These are phyloP conservation scores for Nigrograna mackinnonii DNA, from an alignment of 2,329 filamentous ascomycete genomes.

Conservation along the genomic window DNA sequence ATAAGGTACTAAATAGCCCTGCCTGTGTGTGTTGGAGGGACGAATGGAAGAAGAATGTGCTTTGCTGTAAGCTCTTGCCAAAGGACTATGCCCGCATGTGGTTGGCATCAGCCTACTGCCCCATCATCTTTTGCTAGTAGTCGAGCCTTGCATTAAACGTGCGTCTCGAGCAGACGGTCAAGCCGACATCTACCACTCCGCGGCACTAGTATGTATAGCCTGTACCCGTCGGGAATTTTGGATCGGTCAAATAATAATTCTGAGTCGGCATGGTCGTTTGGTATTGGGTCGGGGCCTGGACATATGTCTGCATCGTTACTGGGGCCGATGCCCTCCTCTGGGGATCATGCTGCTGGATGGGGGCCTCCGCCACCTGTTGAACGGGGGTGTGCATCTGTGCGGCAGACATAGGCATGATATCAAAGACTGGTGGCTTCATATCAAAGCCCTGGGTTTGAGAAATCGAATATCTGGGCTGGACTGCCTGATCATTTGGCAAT, in stretches of 20 bases:
- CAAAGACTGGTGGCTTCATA: no score
- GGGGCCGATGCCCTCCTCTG: conserved; percentile 35
- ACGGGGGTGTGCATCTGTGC: conserved; percentile 17
- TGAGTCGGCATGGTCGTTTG: conserved; percentile 21
- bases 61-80: background rate
- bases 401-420: conserved; percentile 10
- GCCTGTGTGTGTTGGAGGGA: no score
- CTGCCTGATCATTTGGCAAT: conserved; percentile 20
- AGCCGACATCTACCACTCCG: no score
- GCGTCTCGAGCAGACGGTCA: no score
- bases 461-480: conserved; percentile 27
- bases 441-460: conserved; percentile 27
- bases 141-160: background rate
- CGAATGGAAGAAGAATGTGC: background rate
- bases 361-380: conserved; percentile 17
- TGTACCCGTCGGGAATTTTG: conserved; percentile 22
- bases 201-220: conserved; percentile 15
- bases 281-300: conserved; percentile 19
- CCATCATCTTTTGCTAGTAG: background rate
- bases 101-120: background rate
- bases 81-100: background rate
- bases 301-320: conserved; percentile 28
- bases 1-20: no score
- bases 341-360: conserved; percentile 22
- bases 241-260: conserved; percentile 33